These are phyloP conservation scores for Vaccinium macrocarpon DNA, from an alignment of 148 eudicot species.

Conservation along the genomic window DNA sequence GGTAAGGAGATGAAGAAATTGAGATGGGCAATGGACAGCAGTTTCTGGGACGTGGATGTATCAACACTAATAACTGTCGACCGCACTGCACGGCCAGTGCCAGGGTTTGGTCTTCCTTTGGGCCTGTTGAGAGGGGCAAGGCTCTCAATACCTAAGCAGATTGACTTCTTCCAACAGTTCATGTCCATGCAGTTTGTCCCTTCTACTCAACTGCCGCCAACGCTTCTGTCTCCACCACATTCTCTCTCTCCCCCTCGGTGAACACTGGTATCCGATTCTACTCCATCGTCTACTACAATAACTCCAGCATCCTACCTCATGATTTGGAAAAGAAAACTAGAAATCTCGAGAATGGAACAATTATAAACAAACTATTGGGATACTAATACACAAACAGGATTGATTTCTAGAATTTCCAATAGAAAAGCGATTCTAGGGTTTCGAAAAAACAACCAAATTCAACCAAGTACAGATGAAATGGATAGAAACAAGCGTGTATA, in stretches of 20 bases:
- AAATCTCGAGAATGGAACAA: neutral
- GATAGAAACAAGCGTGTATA: neutral
- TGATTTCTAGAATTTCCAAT: neutral
- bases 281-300: neutral
- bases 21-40: slow-evolving; percentile 78
- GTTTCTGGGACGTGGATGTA: slow-evolving; percentile 67
- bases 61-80: slow-evolving; percentile 65
- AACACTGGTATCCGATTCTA: slow-evolving; percentile 38
- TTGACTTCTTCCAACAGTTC: slow-evolving; percentile 72
- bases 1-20: slow-evolving; percentile 45
- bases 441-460: neutral
- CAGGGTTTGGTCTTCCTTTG: slow-evolving; percentile 56
- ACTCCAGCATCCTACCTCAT: neutral
- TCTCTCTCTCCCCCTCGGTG: slow-evolving; percentile 46
- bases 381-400: neutral
- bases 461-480: neutral
- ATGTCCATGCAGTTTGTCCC: slow-evolving; percentile 62
- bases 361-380: neutral
- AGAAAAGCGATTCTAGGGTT: neutral
- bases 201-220: slow-evolving; percentile 32
- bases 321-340: neutral
- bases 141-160: slow-evolving; percentile 66
- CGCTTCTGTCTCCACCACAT: slow-evolving; percentile 62
- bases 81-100: slow-evolving; percentile 60
- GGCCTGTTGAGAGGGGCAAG: slow-evolving; percentile 59